Base-by-base conservation (phyloP, 495 filamentous ascomycete species). In the Talaromyces thailandensis region DNA sequence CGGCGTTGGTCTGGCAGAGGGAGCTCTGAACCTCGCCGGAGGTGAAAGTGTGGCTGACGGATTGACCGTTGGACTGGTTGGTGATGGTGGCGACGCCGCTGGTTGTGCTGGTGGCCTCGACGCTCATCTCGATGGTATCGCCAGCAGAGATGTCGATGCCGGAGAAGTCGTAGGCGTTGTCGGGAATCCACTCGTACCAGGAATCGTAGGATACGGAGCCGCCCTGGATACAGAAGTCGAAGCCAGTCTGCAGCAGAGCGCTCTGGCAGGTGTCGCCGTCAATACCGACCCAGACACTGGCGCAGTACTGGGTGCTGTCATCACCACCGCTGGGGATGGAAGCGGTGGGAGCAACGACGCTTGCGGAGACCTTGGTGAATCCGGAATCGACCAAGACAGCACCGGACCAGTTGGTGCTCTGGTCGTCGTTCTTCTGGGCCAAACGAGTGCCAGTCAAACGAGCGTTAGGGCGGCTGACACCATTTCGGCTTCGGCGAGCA, bases 151-250 rank as follows among this genome's bases (percentile, higher is more conserved):
- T 69, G 6, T 65, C 11, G 57, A 88, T 70, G 64, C 76, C 72
- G 24, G 64, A 67, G 68, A 89, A 87, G 69, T 82, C 79, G 63
- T 80, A 76, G 18, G 84, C 79, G 64, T 79, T 75, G 55, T 81
- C 74, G 5, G 84, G 84, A 67, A 79, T 86, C 85, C 84, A 88
- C 66, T 88, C 85, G 64, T 84, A 87, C 85, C 86, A 88, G 24
- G 83, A 78, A 56, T 83, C 79, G 63, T 77, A 87, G 25, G 65
- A 63, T 0, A 72, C 71, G 16, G 37, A 23, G 3, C 70, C 26
- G 11, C 72, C 73, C 26, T 58, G 51, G 31, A 81, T 70, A 55
- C 79, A 82, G 64, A 84, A 82, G 65, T 88, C 85, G 21, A 86
- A 72, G 11, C 86, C 86, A 0, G 85, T 83, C 67, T 87, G 82